Evolutionary conservation across 1,284 basidiomycete species (phyloP), one percentile per base, ranked within the genome.

Genomic region (Naganishia albida): DNA sequence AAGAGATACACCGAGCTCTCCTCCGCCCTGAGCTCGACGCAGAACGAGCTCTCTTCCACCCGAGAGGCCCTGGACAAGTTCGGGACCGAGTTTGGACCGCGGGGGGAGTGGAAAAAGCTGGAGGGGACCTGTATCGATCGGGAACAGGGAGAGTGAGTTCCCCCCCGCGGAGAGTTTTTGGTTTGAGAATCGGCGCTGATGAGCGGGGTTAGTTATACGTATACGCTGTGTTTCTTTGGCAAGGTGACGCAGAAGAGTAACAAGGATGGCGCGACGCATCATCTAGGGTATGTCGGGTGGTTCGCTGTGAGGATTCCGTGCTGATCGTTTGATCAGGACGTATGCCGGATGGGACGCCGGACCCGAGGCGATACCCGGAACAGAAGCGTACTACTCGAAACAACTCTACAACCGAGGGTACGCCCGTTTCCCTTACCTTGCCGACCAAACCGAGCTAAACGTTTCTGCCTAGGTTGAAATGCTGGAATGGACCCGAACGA

Each of bases 81-180:
- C 42, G 83, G 87, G 23, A 84, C 86, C 0, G 85, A 90, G 71
- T 97, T 88, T 74, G 95, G 95, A 8, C 78, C 81, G 0, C 84
- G 92, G 39, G 92, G 90, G 66, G 93, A 97, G 80, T 99, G 93
- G 90, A 95, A 95, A 82, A 93, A 95, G 79, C 84, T 99, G 13
- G 89, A 96, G 42, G 84, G 85, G 10, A 82, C 83, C 4, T 99
- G 95, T 73, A 78, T 99, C 25, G 85, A 87, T 71, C 88, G 87
- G 72, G 86, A 93, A 63, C 83, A 85, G 18, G 95, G 95, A 81
- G 95, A 97, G 88, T 93, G 73, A 75, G 90, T 86, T 3, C 53
- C 50, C 8, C 59, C 12, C 26, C 49, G 2, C 28, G 8, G 16
- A 28, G 3, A 44, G 30, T 16, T 38, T 20, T 7, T 12, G 25